phyloP scores from a whole-genome alignment of 495 filamentous ascomycete species.

The Penicillium fimorum region DNA sequence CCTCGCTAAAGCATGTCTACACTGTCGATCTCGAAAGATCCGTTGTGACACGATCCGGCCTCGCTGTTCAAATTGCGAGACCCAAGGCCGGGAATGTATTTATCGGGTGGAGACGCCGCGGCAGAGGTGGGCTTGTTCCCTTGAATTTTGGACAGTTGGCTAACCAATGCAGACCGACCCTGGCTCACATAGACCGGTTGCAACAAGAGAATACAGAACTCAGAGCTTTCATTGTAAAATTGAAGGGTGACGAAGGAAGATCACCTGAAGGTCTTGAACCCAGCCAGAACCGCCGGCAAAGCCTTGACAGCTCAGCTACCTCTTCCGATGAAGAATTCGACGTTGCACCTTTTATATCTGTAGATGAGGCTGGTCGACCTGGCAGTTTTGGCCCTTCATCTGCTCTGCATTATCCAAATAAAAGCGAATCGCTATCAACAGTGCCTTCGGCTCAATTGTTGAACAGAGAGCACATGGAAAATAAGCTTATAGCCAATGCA shows the following conservation, averaged over 20 bases:
- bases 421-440: neutral
- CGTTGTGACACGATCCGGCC: constrained; percentile 3
- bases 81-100: constrained; percentile 1
- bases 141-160: neutral
- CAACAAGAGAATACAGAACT: neutral
- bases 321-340: constrained; percentile 2
- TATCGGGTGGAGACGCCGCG: constrained; percentile 5
- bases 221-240: neutral
- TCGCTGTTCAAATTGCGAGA: constrained; percentile 1
- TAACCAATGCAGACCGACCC: neutral
- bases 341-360: constrained; percentile 1
- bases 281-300: neutral
- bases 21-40: constrained; percentile 1
- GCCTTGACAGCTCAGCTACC: neutral
- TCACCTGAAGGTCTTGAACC: neutral
- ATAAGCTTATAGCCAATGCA: constrained; percentile 7
- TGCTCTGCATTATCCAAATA: neutral
- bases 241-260: neutral
- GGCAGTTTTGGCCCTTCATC: constrained; percentile 5
- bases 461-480: neutral
- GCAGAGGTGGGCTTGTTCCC: neutral
- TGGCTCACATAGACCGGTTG: neutral
- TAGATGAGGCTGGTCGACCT: neutral
- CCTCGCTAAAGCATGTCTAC: constrained; percentile 2
- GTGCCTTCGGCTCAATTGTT: neutral